A percentile compares a stretch with the other conserved stretches of the same genome.
Conservation (phyloP, 208 protist species). For the Crithidia bombi region DNA sequence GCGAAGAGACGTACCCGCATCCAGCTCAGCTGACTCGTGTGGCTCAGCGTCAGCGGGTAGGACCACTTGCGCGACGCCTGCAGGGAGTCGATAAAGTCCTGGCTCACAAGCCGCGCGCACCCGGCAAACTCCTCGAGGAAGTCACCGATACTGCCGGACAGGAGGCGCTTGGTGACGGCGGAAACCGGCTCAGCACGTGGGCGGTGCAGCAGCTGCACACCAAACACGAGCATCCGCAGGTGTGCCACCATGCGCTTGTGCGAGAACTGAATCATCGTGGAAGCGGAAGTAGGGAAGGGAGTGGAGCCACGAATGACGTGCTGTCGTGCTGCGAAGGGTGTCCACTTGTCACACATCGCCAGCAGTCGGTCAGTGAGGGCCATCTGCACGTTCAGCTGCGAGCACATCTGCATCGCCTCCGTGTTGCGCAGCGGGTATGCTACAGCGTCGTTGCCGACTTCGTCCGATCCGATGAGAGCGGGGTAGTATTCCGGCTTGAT, state of each 20-base stretch:
- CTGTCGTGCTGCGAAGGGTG: constrained; percentile 28
- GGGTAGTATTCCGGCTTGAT: constrained; percentile 4
- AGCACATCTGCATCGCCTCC: constrained; percentile 37
- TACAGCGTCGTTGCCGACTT: background rate
- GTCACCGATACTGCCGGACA: constrained; percentile 22
- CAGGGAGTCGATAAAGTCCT: constrained; percentile 46
- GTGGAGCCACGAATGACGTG: constrained; percentile 31
- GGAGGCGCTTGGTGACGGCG: constrained; percentile 12
- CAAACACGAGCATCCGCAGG: constrained; percentile 36
- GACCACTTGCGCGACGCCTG: constrained; percentile 36
- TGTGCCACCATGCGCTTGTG: constrained; percentile 29
- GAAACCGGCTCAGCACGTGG: constrained; percentile 16
- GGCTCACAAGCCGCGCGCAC: constrained; percentile 24
- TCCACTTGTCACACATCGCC: constrained; percentile 40
- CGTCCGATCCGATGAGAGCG: background rate
- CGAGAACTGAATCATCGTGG: constrained; percentile 10
- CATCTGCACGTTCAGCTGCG: constrained; percentile 36
- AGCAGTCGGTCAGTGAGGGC: constrained; percentile 16
- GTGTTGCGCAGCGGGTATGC: constrained; percentile 16
- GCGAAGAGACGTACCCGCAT: constrained; percentile 27
- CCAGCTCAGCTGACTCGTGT: constrained; percentile 33
- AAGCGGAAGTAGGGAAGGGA: constrained; percentile 26
- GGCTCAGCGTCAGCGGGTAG: constrained; percentile 30
- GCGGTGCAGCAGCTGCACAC: constrained; percentile 38
- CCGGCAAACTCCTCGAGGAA: constrained; percentile 41